phyloP scores from a whole-genome alignment of 805 yeast genomes.

The Schwanniomyces pseudopolymorphus region DNA sequence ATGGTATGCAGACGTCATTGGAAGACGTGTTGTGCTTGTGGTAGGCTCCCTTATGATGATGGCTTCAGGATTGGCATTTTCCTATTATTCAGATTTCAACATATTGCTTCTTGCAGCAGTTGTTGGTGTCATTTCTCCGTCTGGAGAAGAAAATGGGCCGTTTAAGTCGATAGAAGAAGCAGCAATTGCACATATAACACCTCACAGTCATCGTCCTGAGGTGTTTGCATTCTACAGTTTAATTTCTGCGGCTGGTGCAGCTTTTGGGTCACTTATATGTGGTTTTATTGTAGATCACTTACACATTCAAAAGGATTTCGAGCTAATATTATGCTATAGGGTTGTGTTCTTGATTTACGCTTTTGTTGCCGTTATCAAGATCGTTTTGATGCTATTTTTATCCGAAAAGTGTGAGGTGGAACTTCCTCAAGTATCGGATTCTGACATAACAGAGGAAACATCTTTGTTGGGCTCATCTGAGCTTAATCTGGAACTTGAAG shows the following conservation, averaged over 20 bases:
- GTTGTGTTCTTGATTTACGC: constrained; percentile 58
- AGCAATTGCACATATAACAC: constrained; percentile 75
- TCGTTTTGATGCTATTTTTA: constrained; percentile 49
- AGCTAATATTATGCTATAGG: constrained; percentile 49
- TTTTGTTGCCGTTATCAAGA: constrained; percentile 51
- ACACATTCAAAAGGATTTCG: constrained; percentile 28
- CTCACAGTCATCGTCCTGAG: constrained; percentile 62
- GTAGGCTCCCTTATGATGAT: constrained; percentile 69
- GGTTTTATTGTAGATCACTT: constrained; percentile 59
- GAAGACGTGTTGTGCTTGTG: constrained; percentile 63
- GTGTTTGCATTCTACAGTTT: constrained; percentile 74
- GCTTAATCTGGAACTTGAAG: constrained; percentile 8
- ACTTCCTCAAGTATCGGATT: background rate
- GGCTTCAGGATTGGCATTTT: constrained; percentile 63
- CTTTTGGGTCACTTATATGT: constrained; percentile 65
- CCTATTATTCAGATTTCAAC: constrained; percentile 51
- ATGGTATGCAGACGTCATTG: constrained; percentile 73
- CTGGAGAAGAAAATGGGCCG: constrained; percentile 91
- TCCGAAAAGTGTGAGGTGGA: constrained; percentile 53
- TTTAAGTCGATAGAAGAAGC: constrained; percentile 86
- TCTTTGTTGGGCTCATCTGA: constrained; percentile 4
- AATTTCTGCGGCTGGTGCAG: constrained; percentile 68
- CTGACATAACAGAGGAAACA: constrained; percentile 7
- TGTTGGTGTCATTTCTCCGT: constrained; percentile 82
- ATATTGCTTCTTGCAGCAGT: constrained; percentile 69